Conservation (phyloP, 2,329 filamentous ascomycete genomes). For the Aciculosporium take region DNA sequence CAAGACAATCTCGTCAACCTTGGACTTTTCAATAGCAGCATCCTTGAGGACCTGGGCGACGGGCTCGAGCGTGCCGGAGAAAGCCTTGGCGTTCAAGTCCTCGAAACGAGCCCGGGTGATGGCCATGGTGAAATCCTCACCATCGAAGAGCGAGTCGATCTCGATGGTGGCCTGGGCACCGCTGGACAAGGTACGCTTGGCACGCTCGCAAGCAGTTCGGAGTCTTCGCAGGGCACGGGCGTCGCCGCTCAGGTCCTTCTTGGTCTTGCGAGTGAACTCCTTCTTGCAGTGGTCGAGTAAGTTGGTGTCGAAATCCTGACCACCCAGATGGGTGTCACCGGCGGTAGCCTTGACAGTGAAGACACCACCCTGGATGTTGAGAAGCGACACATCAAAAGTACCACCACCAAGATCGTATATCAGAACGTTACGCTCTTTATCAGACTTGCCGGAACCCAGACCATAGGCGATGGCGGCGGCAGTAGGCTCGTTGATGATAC, state of each 20-base stretch:
- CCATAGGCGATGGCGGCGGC: constrained; percentile 97
- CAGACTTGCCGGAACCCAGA: constrained; percentile 85
- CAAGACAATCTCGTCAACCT: constrained; percentile 95
- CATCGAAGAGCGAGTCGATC: constrained; percentile 96
- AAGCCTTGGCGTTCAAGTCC: constrained; percentile 92
- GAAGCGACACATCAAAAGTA: constrained; percentile 99
- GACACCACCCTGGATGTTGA: constrained; percentile 97
- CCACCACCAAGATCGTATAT: constrained; percentile 99
- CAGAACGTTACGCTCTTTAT: constrained; percentile 96
- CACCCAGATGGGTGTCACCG: constrained; percentile 93
- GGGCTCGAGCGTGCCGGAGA: constrained; percentile 83
- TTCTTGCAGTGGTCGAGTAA: constrained; percentile 94
- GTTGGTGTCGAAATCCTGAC: constrained; percentile 92
- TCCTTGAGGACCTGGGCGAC: constrained; percentile 97
- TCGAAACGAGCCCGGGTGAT: constrained; percentile 99
- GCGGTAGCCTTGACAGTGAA: constrained; percentile 98
- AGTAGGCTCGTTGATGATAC: constrained; percentile 99
- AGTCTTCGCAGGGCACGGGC: constrained; percentile 89
- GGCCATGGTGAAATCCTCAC: constrained; percentile 91
- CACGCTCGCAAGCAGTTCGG: constrained; percentile 95
- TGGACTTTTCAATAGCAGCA: constrained; percentile 70
- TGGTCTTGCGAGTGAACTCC: constrained; percentile 64
- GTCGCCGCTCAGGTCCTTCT: constrained; percentile 71
- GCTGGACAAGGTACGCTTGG: constrained; percentile 96
- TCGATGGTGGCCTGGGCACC: constrained; percentile 95